Percentiles rank a stretch among this genome's conserved stretches.
Evolutionary conservation across 108 stramenopile genomes (phyloP).

Genomic region (Cyclotella cryptica): DNA sequence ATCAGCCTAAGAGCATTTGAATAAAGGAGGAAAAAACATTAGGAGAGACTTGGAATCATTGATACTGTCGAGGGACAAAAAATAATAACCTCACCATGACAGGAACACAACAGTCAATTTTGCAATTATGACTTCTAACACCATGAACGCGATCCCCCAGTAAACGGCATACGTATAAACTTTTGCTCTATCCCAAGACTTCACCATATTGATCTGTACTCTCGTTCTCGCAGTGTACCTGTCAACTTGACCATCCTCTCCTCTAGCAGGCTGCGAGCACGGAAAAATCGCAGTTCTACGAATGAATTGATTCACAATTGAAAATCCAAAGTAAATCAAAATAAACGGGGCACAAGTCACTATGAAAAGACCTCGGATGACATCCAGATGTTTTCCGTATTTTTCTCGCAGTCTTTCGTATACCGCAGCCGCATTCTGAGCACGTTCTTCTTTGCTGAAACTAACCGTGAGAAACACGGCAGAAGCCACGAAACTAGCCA

Average conservation of each 20-base stretch:
- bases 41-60: not conserved
- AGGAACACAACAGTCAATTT: slow-evolving; percentile 65
- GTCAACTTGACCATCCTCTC: slow-evolving; percentile 18
- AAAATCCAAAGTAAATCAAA: slow-evolving; percentile 45
- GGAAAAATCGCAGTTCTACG: slow-evolving; percentile 34
- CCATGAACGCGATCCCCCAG: slow-evolving; percentile 59
- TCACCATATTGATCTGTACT: slow-evolving; percentile 36
- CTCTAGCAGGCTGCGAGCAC: slow-evolving; percentile 29
- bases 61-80: not conserved
- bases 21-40: not conserved
- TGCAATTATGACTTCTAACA: slow-evolving; percentile 54
- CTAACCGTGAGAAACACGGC: slow-evolving; percentile 46
- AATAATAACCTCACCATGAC: slow-evolving; percentile 30
- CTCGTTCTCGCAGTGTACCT: slow-evolving; percentile 36
- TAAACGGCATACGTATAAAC: slow-evolving; percentile 53
- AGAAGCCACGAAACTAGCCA: slow-evolving; percentile 54
- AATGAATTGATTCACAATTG: slow-evolving; percentile 50
- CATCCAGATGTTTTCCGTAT: slow-evolving; percentile 48
- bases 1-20: slow-evolving; percentile 36
- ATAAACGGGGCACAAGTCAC: slow-evolving; percentile 44
- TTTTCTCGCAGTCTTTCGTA: slow-evolving; percentile 40
- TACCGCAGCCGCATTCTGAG: slow-evolving; percentile 23
- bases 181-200: slow-evolving; percentile 51
- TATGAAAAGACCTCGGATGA: slow-evolving; percentile 45
- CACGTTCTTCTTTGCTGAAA: slow-evolving; percentile 25